Base-by-base conservation (phyloP, 305 asterid genomes). In the Fraxinus sp. region DNA sequence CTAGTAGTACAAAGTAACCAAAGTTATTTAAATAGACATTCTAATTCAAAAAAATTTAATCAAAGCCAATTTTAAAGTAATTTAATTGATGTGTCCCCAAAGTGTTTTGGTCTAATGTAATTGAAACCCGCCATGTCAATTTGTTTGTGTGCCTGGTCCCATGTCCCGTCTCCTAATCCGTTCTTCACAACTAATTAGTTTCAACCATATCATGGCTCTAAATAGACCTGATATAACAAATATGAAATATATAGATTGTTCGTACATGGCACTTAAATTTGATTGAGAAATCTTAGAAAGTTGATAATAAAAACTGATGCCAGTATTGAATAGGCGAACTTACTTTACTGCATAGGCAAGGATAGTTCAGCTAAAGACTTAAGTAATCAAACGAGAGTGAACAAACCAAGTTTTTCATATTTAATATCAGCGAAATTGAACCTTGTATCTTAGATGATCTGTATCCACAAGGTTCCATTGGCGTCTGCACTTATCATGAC, bases 361-460 rank as follows among this genome's bases (percentile, higher is more conserved):
- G 62, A 74, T 79, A 16, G 71, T 64, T 75, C 26, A 82, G 74
- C 39, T 22, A 81, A 13, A 79, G 77, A 84, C n/a, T 43, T 78
- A 9, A 46, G 70, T 37, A 74, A 30, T 46, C 76, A 83, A 83
- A 80, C 36, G 68, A 46, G 13, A 52, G 36, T 80, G 79, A 73
- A 49, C 84, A 55, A 78, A 77, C 28, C 36, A 16, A 41, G 62
- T 52, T 16, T 46, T 10, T 66, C 52, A 64, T 43, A 66, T 39
- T 81, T 26, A 43, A 81, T 13, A 59, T 77, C 79, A 68, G 26
- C 6, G 16, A 43, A 57, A 78, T 24, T 49, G 83, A 49, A 96
- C 99, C 99, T 96, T 96, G 93, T 93, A 96, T 92, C 98, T 89
- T 86, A 95, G 89, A 90, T 96, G 97, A 68, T 92, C 96, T 8